Percentiles rank a stretch among this genome's conserved stretches.
Conservation (phyloP, 2,329 filamentous ascomycete species). For the Phialocephala subalpina region DNA sequence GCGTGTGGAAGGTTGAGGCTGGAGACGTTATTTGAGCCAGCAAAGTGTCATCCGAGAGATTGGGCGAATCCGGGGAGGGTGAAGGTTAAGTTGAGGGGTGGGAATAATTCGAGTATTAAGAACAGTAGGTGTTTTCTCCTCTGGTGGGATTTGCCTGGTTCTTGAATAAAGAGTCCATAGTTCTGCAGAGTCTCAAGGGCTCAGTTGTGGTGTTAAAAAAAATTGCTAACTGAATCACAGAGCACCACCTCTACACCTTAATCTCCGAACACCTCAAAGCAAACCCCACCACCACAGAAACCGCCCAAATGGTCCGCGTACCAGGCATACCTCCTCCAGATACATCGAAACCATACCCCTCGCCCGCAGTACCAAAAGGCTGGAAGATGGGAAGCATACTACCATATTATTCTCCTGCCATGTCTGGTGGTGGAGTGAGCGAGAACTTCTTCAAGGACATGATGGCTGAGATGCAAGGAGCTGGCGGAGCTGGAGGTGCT, state of each 20-base stretch:
- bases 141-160: not conserved
- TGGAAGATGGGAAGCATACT: slow-evolving; percentile 90
- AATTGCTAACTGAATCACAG: slow-evolving; percentile 47
- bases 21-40: slow-evolving; percentile 83
- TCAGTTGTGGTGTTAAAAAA: too few relatives aligned
- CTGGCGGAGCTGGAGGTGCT: slow-evolving; percentile 31
- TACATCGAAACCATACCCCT: slow-evolving; percentile 71
- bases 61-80: slow-evolving; percentile 97
- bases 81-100: slow-evolving; percentile 74
- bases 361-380: slow-evolving; percentile 79
- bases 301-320: slow-evolving; percentile 76
- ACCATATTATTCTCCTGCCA: slow-evolving; percentile 86
- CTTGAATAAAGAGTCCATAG: not conserved
- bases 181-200: not conserved
- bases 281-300: slow-evolving; percentile 79
- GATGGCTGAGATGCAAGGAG: slow-evolving; percentile 85
- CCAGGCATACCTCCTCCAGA: slow-evolving; percentile 72
- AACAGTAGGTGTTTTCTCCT: slow-evolving; percentile 63
- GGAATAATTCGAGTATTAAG: slow-evolving; percentile 63
- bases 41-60: slow-evolving; percentile 93
- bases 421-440: slow-evolving; percentile 91
- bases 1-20: slow-evolving; percentile 79
- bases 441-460: slow-evolving; percentile 97
- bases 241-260: slow-evolving; percentile 87
- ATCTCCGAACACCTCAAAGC: slow-evolving; percentile 78